Base-by-base conservation (phyloP, 371 early-diverging fungal species). In the Mucor racemosus region DNA sequence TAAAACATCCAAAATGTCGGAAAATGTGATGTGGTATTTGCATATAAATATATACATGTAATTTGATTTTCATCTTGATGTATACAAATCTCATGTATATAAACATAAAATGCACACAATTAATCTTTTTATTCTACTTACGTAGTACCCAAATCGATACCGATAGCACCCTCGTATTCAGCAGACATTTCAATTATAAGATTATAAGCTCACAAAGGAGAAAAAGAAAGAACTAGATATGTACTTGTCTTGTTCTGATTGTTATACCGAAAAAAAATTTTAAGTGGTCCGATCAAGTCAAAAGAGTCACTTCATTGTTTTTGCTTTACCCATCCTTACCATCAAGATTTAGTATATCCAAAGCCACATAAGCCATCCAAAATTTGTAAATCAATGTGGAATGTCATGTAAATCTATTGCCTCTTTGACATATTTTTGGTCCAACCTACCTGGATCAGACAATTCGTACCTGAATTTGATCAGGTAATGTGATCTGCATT, bases 151-250 rank as follows among this genome's bases (percentile, higher is more conserved):
- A 84, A 78, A 81, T 85, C 88, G 70, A 87, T 87, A 79, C 88
- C 86, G 74, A 87, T 89, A 77, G 89, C 89, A 76, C 87, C 86
- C 73, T 82, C 84, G 85, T 86, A 86, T 81, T 86, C 85, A 78
- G 81, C 87, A 84, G 86, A 82, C 87, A 84, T 86, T 76, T 71
- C 76, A 46, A 68, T 46, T 59, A 68, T 26, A 58, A 26, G 60
- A 66, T 64, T 40, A 71, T 63, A 39, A 57, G 60, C 53, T 76
- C 33, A 58, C 48, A 46, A 66, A 68, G 69, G 53, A 48, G 59
- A 63, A 76, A 75, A 72, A 19, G 62, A 63, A 68, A 61, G 60
- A 66, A 35, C 48, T 33, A 40, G 38, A 4, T 8, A 0, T 54
- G 19, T 5, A 4, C 36, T 5, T 31, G 62, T 39, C 62, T 14